phyloP scores from a whole-genome alignment of 106 monocot species.

The Platanthera guangdongensis region DNA sequence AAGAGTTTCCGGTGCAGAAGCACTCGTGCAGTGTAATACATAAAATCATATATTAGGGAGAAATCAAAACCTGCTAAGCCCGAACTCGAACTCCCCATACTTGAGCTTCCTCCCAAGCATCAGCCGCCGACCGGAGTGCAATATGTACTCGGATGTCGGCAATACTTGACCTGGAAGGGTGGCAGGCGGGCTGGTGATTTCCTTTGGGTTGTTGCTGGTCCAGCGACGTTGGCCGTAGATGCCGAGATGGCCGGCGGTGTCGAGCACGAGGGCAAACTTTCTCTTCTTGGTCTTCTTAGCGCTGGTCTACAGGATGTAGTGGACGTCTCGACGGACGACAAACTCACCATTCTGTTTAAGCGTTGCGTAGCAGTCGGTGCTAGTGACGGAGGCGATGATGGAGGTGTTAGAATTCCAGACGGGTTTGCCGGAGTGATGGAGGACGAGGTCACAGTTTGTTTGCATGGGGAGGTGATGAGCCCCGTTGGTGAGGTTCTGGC shows the following conservation, averaged over 20 bases:
- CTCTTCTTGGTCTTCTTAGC: conserved; percentile 18
- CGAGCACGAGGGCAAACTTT: conserved; percentile 26
- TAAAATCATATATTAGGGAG: too few species aligned
- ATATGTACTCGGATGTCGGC: conserved; percentile 9
- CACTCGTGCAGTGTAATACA: too few species aligned
- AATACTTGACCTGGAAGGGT: neutral
- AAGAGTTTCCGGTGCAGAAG: too few species aligned
- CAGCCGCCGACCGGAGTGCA: conserved; percentile 16
- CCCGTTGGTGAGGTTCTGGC: conserved; percentile 30
- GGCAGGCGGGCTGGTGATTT: neutral
- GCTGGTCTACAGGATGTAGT: conserved; percentile 28
- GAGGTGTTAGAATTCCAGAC: conserved; percentile 22
- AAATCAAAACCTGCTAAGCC: conserved; percentile 9
- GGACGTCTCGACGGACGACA: conserved; percentile 21
- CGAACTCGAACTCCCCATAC: conserved; percentile 16
- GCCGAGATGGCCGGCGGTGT: conserved; percentile 11
- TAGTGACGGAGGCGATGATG: too few species aligned
- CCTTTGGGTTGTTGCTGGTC: conserved; percentile 19
- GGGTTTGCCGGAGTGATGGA: conserved; percentile 1
- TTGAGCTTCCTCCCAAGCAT: conserved; percentile 4
- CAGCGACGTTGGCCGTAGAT: conserved; percentile 20
- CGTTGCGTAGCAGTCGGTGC: conserved; percentile 17
- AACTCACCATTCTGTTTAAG: conserved; percentile 25
- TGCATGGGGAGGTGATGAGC: conserved; percentile 22
- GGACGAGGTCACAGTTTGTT: conserved; percentile 27